Conservation (phyloP, 2,329 filamentous ascomycete species). For the Waltergamsia citrina region DNA sequence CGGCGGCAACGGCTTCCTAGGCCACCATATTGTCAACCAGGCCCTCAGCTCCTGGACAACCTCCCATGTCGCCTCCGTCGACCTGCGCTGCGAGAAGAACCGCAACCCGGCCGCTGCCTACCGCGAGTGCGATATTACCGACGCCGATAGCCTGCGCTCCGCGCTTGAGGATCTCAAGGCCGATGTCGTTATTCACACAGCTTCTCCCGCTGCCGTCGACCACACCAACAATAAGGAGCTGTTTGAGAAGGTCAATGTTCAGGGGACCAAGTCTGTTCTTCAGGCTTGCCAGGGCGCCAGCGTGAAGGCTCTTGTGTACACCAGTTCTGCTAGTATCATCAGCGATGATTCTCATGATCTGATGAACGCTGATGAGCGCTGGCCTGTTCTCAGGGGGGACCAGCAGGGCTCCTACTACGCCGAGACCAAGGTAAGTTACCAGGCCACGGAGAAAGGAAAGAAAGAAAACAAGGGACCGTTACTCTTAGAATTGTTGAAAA, state of each 20-base stretch:
- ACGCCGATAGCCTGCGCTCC: constrained; percentile 46
- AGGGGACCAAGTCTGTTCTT: constrained; percentile 72
- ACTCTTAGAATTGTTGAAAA: too few relatives aligned
- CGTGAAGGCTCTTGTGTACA: constrained; percentile 82
- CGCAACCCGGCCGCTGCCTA: constrained; percentile 52
- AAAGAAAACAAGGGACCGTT: neutral
- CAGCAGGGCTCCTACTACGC: constrained; percentile 77
- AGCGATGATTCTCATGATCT: constrained; percentile 74
- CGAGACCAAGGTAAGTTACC: constrained; percentile 65
- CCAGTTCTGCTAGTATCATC: constrained; percentile 79
- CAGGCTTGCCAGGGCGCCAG: constrained; percentile 59
- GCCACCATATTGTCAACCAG: constrained; percentile 71
- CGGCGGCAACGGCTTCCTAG: constrained; percentile 77
- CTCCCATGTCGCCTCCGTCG: constrained; percentile 56
- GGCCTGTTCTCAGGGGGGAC: constrained; percentile 64
- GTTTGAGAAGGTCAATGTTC: constrained; percentile 77
- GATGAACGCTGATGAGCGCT: constrained; percentile 75
- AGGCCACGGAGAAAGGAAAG: neutral
- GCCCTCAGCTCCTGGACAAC: constrained; percentile 45
- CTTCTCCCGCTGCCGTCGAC: constrained; percentile 55
- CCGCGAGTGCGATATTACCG: constrained; percentile 71
- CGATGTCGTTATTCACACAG: constrained; percentile 85
- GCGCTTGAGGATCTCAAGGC: constrained; percentile 61
- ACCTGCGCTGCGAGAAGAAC: constrained; percentile 63
- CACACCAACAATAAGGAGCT: constrained; percentile 46